Base-by-base conservation (phyloP, 257 asterid species). In the Lithospermum erythrorhizon region DNA sequence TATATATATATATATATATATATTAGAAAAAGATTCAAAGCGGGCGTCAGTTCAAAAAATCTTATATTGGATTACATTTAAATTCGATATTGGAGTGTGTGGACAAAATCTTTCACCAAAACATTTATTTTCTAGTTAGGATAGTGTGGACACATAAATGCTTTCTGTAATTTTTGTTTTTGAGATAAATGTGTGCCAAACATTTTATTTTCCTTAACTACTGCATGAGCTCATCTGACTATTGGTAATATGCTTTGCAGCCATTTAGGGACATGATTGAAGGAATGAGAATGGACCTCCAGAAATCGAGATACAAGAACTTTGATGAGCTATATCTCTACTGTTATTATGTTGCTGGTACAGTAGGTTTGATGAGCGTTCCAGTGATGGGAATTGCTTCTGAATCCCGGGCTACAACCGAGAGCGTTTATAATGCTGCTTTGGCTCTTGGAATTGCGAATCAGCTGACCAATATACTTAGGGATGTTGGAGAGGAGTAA, bases 401-500 rank as follows among this genome's bases (percentile, higher is more conserved):
- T 16, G 72, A 53, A 21, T 67, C 66, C 15, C 58, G 55, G 8
- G 53, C 60, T n/a, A 23, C 71, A 22, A 32, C 65, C 27, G 59
- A 49, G 35, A 30, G 65, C 21, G 61, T 66, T 11, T 59, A 32
- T 24, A 59, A 59, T 16, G 71, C 71, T 51, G 71, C 65, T 48
- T 51, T 66, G 45, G 65, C 64, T 9, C 70, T 57, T 45, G 58
- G 72, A 11, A 60, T 67, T n/a, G 72, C 66, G 8, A 67, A 67
- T 21, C 71, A 67, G 48, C 55, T 67, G 6, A 67, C 71, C 2
- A 67, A 60, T 52, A 67, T 67, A 53, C 61, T 67, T 4, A 52
- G 65, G 20, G 71, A 67, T 59, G 71, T 59, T 30, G 65, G 65
- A 58, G 71, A 66, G 37, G 71, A 66, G 65, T 67, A 67, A 67